Evolutionary conservation across 2,329 filamentous ascomycete genomes (phyloP).

Genomic region (Phoma sp.): DNA sequence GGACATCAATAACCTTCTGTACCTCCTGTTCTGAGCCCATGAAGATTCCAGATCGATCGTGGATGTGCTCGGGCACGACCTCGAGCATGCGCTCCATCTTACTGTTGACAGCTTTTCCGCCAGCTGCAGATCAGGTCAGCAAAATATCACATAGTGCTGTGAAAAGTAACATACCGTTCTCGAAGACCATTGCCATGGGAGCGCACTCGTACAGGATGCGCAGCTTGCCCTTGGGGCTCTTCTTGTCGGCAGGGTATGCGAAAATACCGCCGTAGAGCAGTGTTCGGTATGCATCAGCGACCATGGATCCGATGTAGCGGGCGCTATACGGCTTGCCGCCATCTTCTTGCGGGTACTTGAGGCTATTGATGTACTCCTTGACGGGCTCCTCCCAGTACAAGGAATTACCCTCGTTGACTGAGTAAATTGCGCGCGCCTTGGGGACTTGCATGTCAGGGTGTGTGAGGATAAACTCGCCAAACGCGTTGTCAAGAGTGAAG

Average conservation of each 20-base stretch:
- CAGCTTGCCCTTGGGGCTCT: conserved; percentile 97
- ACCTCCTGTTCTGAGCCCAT: conserved; percentile 94
- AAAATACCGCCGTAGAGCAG: conserved; percentile 96
- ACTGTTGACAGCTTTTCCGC: conserved; percentile 89
- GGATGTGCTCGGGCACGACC: conserved; percentile 88
- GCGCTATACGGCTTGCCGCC: conserved; percentile 89
- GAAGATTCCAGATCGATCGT: conserved; percentile 95
- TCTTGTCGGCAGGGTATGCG: conserved; percentile 96
- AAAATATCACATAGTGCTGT: not conserved
- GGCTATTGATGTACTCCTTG: conserved; percentile 83
- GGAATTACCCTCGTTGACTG: conserved; percentile 97
- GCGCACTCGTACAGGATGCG: conserved; percentile 98
- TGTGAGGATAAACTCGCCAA: conserved; percentile 98
- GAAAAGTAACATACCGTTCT: conserved; percentile 76
- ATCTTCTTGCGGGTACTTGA: conserved; percentile 77
- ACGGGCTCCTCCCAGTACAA: conserved; percentile 92
- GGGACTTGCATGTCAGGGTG: conserved; percentile 94
- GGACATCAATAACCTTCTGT: conserved; percentile 88
- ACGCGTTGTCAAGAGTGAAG: conserved; percentile 94
- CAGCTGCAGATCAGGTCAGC: conserved; percentile 62
- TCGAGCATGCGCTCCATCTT: conserved; percentile 90
- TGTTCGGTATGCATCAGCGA: conserved; percentile 96
- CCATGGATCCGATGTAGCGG: conserved; percentile 97
- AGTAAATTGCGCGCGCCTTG: conserved; percentile 84
- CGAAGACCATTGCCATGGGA: conserved; percentile 98